Conservation (phyloP, 176 grass and related monocot genomes). For the Musa itinerans region DNA sequence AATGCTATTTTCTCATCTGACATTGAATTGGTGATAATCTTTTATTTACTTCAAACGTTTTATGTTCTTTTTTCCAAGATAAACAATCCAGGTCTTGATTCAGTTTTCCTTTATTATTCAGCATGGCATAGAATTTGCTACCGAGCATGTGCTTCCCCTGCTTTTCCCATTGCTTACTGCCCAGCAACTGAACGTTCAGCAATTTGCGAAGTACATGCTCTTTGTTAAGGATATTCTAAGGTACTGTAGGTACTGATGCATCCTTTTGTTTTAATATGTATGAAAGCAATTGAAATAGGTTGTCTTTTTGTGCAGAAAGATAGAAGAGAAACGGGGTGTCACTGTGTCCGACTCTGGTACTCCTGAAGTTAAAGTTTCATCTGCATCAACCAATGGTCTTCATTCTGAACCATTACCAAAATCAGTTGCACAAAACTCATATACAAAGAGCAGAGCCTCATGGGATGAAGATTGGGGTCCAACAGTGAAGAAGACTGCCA, state of each 20-base stretch:
- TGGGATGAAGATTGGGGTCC: slow-evolving; percentile 99
- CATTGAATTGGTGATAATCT: neutral
- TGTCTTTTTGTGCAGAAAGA: slow-evolving; percentile 55
- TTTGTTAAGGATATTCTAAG: slow-evolving; percentile 96
- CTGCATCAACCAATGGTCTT: slow-evolving; percentile 54
- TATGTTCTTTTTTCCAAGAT: neutral
- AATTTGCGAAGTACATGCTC: slow-evolving; percentile 97
- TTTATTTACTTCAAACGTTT: neutral
- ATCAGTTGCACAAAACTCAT: slow-evolving; percentile 32
- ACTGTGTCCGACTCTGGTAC: slow-evolving; percentile 54
- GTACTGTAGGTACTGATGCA: slow-evolving; percentile 23
- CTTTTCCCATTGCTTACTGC: slow-evolving; percentile 80
- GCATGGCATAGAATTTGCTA: slow-evolving; percentile 80
- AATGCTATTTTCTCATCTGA: neutral
- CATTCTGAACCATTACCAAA: slow-evolving; percentile 37
- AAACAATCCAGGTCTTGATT: slow-evolving; percentile 1
- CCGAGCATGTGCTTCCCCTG: slow-evolving; percentile 76
- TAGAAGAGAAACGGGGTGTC: slow-evolving; percentile 93
- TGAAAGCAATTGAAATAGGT: slow-evolving; percentile 11
- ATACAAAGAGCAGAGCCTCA: slow-evolving; percentile 36
- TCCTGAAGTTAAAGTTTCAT: slow-evolving; percentile 42
- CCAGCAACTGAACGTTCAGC: slow-evolving; percentile 85
- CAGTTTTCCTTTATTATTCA: slow-evolving; percentile 31
- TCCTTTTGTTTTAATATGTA: neutral
- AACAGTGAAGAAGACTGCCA: slow-evolving; percentile 39